These are phyloP conservation scores for Aquilaria malaccensis DNA, from an alignment of 345 rosid genomes.

Conservation along the genomic window DNA sequence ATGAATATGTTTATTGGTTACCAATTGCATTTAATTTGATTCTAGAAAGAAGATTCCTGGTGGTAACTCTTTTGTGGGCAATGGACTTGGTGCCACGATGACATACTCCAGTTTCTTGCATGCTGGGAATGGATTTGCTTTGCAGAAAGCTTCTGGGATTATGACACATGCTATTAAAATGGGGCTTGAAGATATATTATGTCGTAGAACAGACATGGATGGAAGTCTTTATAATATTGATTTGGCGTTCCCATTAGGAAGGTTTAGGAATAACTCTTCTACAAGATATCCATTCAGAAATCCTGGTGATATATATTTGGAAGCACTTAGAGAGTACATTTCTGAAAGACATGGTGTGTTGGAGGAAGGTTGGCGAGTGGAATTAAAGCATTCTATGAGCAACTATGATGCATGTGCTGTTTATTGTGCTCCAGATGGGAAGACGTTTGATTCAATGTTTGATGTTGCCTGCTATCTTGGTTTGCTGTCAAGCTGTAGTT, in stretches of 20 bases:
- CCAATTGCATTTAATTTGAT: slow-evolving; percentile 29
- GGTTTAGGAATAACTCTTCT: slow-evolving; percentile 34
- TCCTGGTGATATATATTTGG: slow-evolving; percentile 60
- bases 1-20: slow-evolving; percentile 13
- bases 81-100: slow-evolving; percentile 43
- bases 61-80: slow-evolving; percentile 49
- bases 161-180: slow-evolving; percentile 23
- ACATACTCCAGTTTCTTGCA: slow-evolving; percentile 34
- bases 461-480: slow-evolving; percentile 92
- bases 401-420: slow-evolving; percentile 47
- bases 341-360: slow-evolving; percentile 77
- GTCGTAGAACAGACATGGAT: slow-evolving; percentile 25
- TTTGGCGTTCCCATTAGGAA: slow-evolving; percentile 45
- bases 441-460: slow-evolving; percentile 61
- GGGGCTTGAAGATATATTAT: slow-evolving; percentile 42
- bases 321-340: slow-evolving; percentile 67
- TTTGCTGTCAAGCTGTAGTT: slow-evolving; percentile 37
- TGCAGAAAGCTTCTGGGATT: slow-evolving; percentile 38
- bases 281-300: slow-evolving; percentile 47
- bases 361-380: slow-evolving; percentile 85
- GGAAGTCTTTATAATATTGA: slow-evolving; percentile 32
- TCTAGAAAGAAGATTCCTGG: slow-evolving; percentile 49
- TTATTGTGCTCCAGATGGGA: slow-evolving; percentile 81
- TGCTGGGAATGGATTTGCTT: slow-evolving; percentile 40
- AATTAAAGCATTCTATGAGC: slow-evolving; percentile 45